Evolutionary conservation across 2,329 filamentous ascomycete species (phyloP).

Genomic region (Scedosporium minutisporum): DNA sequence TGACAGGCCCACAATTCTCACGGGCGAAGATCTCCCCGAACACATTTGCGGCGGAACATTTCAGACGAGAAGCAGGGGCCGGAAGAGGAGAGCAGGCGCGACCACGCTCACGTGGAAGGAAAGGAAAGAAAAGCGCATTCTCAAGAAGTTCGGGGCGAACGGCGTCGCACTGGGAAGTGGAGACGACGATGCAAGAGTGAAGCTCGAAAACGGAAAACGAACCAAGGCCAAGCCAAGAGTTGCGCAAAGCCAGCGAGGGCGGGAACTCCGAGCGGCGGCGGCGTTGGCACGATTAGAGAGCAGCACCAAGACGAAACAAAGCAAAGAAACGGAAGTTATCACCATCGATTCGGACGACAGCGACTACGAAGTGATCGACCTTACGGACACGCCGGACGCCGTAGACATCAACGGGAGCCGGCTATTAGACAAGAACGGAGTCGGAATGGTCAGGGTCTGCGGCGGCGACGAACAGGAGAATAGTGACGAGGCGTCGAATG

Average conservation of each 20-base stretch:
- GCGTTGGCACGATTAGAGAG: constrained; percentile 62
- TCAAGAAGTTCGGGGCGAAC: constrained; percentile 66
- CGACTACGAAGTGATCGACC: constrained; percentile 36
- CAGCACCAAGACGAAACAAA: constrained; percentile 13
- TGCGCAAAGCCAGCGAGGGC: constrained; percentile 62
- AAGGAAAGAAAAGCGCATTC: constrained; percentile 59
- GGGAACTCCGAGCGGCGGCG: constrained; percentile 67
- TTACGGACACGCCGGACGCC: constrained; percentile 37
- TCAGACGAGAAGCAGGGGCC: constrained; percentile 41
- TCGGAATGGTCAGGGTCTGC: constrained; percentile 64
- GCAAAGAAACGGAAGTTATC: constrained; percentile 30
- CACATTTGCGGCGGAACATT: constrained; percentile 78
- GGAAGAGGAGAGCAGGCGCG: constrained; percentile 42
- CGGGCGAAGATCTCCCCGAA: constrained; percentile 52
- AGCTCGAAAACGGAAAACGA: constrained; percentile 57
- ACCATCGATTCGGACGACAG: constrained; percentile 27
- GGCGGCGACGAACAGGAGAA: constrained; percentile 55
- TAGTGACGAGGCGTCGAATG: constrained; percentile 36
- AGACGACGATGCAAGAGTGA: constrained; percentile 54
- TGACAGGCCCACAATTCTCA: constrained; percentile 39
- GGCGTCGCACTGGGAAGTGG: constrained; percentile 58
- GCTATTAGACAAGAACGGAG: constrained; percentile 57
- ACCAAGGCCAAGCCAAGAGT: constrained; percentile 60
- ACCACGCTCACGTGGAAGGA: constrained; percentile 55
- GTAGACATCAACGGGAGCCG: constrained; percentile 55